Base-by-base conservation (phyloP, 495 filamentous ascomycete genomes). In the Chaetomium cochliodes region DNA sequence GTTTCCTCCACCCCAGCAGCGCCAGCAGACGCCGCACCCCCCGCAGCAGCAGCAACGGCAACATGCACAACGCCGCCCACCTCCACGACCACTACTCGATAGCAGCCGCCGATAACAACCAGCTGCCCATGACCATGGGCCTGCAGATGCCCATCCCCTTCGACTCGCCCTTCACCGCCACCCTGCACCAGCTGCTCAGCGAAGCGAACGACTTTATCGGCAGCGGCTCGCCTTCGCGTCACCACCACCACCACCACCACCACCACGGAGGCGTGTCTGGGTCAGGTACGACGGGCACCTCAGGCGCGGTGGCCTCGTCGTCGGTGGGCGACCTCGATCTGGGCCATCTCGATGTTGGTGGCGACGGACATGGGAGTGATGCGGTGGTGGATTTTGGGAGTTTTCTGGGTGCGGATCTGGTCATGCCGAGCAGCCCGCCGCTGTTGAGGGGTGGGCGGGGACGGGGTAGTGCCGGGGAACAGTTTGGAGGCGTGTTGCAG, bases 161-260 rank as follows among this genome's bases (percentile, higher is more conserved):
- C 58, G 76, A 80, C 41, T 79, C 85, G 9, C 87, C 87, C 2
- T 81, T 88, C 66, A 86, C 86, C 0, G 79, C 78, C n/a, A 82
- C 84, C 18, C 76, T 90, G 6, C 81, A 81, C 64, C 80, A 86
- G 66, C 68, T 90, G 33, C 78, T 90, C 25, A 84, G 83, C 33
- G 82, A 86, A 55, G 75, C 81, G 3, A 78, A 82, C 56, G 75
- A 82, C 22, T 79, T 77, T 58, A 75, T 75, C 8, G 73, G 76
- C 7, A 72, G 76, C 26, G 68, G 72, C 16, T 73, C 76, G 57
- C 73, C 77, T 1, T 72, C 73, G 9, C 33, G 20, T 18, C 76
- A 77, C 44, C 65, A 13, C 16, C n/a, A 8, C 7, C 5, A n/a
- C n/a, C n/a, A n/a, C n/a, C n/a, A n/a, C n/a, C n/a, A n/a, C n/a